phyloP scores from a whole-genome alignment of 2,329 filamentous ascomycete species.

The Epichloe amarillans region DNA sequence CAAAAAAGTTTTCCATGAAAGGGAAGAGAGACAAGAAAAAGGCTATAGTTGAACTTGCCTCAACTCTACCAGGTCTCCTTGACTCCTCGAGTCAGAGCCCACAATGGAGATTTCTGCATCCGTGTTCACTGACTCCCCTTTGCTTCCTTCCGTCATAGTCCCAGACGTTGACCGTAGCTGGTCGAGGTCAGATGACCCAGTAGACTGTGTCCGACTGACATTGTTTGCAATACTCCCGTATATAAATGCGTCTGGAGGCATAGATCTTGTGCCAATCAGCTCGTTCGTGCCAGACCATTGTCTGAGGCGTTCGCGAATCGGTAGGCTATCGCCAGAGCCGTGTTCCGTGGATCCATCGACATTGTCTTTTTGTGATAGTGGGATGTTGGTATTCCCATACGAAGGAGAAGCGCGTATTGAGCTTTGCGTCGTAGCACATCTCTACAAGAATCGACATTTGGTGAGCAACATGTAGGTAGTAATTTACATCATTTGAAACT shows the following conservation, averaged over 20 bases:
- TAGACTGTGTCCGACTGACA: conserved; percentile 20
- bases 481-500: conserved; percentile 2
- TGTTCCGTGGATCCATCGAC: neutral
- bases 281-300: conserved; percentile 28
- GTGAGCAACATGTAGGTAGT: conserved; percentile 1
- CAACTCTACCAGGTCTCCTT: conserved; percentile 40
- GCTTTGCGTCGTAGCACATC: conserved; percentile 8
- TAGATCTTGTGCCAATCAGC: conserved; percentile 8
- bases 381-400: neutral
- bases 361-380: neutral
- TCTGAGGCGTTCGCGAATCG: conserved; percentile 28
- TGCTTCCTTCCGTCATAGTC: conserved; percentile 13
- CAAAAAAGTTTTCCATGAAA: neutral
- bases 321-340: conserved; percentile 3
- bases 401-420: neutral
- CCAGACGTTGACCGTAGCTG: conserved; percentile 12
- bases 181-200: conserved; percentile 19
- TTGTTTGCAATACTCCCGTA: conserved; percentile 17
- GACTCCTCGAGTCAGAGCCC: conserved; percentile 14
- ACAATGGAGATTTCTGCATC: conserved; percentile 15
- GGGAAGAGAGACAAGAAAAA: neutral
- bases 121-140: conserved; percentile 16
- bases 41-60: conserved; percentile 14
- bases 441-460: conserved; percentile 1
- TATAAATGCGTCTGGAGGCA: conserved; percentile 15